Conservation (phyloP, 306 rosid species). For the Vigna hirtella region DNA sequence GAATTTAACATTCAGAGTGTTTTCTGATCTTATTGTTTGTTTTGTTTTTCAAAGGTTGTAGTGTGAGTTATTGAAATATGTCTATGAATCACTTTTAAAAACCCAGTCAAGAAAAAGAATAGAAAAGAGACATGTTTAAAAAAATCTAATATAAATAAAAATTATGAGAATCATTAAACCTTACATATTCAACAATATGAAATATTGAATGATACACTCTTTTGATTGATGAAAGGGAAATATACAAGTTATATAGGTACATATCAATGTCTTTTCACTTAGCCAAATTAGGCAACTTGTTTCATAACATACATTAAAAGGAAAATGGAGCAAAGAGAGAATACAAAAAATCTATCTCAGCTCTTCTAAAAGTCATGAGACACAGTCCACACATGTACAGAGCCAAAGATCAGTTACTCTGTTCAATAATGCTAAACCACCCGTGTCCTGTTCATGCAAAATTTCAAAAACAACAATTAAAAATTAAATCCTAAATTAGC, state of each 20-base stretch:
- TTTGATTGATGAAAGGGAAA: neutral
- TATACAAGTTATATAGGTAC: neutral
- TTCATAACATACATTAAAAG: neutral
- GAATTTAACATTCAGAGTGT: too few relatives aligned
- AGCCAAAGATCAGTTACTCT: neutral
- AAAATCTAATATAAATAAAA: too few relatives aligned
- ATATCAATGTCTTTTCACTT: neutral
- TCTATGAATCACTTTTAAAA: too few relatives aligned
- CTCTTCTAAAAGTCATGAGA: neutral
- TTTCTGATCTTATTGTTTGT: too few relatives aligned
- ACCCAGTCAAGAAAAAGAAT: too few relatives aligned
- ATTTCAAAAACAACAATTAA: neutral
- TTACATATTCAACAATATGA: too few relatives aligned
- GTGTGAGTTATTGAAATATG: too few relatives aligned
- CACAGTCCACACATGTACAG: neutral
- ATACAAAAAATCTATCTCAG: too few relatives aligned
- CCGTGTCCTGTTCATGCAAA: conserved; percentile 59
- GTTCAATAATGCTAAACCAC: conserved; percentile 60
- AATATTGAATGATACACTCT: too few relatives aligned
- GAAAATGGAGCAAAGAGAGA: neutral
- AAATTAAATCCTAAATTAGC: neutral
- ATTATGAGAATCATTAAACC: too few relatives aligned
- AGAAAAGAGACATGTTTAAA: too few relatives aligned
- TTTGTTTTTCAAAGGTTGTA: too few relatives aligned
- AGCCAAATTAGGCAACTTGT: neutral